Conservation (phyloP, 495 filamentous ascomycete genomes). For the Sabuloglossum arenarium region DNA sequence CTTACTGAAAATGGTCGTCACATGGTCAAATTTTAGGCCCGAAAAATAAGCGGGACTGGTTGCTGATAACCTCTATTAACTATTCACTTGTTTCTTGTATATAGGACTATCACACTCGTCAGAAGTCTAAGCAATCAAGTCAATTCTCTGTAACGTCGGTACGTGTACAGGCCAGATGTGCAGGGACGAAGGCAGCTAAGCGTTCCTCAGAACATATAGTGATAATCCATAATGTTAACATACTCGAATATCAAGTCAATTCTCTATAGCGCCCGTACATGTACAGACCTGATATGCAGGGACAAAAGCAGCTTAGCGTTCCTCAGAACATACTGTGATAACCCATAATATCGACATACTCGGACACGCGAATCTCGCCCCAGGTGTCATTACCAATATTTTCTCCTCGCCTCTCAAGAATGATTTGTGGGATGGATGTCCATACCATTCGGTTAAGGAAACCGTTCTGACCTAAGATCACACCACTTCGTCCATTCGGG, state of each 20-base stretch:
- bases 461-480: constrained; percentile 9
- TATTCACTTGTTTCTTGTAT: too few relatives aligned
- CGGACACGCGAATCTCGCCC: constrained; percentile 4
- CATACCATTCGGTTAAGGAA: constrained; percentile 8
- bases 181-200: background rate
- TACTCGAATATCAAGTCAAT: too few relatives aligned
- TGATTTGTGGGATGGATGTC: constrained; percentile 7
- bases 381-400: constrained; percentile 7
- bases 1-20: too few relatives aligned
- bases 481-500: constrained; percentile 8
- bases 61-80: too few relatives aligned
- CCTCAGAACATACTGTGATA: background rate
- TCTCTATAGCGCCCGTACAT: background rate
- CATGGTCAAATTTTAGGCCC: too few relatives aligned
- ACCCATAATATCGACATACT: constrained; percentile 1
- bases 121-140: too few relatives aligned
- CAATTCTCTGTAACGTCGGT: background rate
- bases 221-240: background rate
- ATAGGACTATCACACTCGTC: too few relatives aligned
- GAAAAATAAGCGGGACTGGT: too few relatives aligned
- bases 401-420: constrained; percentile 9
- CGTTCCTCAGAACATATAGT: constrained; percentile 1
- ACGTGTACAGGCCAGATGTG: background rate
- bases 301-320: constrained; percentile 1
- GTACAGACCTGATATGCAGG: background rate